Conservation (phyloP, 1,284 basidiomycete genomes). For the Apiotrichum porosum region DNA sequence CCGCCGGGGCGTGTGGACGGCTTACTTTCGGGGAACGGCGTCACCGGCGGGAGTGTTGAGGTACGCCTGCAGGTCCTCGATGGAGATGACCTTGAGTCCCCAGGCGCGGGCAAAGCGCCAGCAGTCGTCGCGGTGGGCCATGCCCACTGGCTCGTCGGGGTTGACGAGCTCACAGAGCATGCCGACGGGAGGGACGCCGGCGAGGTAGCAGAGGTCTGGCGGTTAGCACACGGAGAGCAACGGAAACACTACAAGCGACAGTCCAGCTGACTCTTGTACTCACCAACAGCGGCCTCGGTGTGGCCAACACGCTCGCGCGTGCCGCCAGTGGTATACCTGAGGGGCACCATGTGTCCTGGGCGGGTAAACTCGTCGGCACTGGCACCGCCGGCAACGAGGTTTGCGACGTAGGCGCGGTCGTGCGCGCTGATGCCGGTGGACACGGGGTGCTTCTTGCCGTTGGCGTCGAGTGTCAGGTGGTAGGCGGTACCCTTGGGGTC, state of each 20-base stretch:
- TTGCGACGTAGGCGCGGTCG: constrained; percentile 82
- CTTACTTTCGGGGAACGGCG: too few relatives aligned
- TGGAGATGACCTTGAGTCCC: constrained; percentile 89
- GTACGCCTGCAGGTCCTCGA: constrained; percentile 61
- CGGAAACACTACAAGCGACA: not conserved
- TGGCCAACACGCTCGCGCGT: constrained; percentile 81
- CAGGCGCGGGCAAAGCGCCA: constrained; percentile 85
- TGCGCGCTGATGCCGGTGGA: constrained; percentile 96
- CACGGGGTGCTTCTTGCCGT: constrained; percentile 42
- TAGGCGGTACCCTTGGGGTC: constrained; percentile 93
- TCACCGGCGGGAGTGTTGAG: too few relatives aligned
- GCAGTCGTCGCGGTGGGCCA: constrained; percentile 94
- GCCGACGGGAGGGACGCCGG: constrained; percentile 71
- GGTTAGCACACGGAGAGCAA: not conserved
- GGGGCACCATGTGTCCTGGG: constrained; percentile 92
- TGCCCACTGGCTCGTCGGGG: constrained; percentile 77
- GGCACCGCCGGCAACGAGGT: constrained; percentile 65
- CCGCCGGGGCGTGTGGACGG: too few relatives aligned
- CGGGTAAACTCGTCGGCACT: constrained; percentile 74
- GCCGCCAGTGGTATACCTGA: constrained; percentile 81
- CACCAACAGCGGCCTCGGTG: constrained; percentile 79
- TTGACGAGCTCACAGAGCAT: constrained; percentile 94
- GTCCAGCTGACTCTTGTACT: constrained; percentile 24
- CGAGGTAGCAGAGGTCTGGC: constrained; percentile 74
- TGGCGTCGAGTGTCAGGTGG: constrained; percentile 93